Evolutionary conservation across 2,329 filamentous ascomycete genomes (phyloP).

Genomic region (Eutypella sp.): DNA sequence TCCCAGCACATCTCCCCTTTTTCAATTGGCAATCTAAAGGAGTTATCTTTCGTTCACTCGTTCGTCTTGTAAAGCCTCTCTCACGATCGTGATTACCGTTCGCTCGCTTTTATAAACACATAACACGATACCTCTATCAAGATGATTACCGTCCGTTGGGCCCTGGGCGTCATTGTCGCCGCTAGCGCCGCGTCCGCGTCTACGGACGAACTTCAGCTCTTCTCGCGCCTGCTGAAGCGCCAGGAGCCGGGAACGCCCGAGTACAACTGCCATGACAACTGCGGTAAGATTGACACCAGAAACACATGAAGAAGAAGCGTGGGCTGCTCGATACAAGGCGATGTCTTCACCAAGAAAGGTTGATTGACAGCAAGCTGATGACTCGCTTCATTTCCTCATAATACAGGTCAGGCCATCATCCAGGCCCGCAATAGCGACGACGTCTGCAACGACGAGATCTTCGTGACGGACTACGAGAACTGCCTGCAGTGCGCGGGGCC

Average conservation of each 20-base stretch:
- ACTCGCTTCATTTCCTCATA: too few relatives aligned
- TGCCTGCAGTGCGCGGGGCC: conserved; percentile 38
- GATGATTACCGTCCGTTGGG: conserved; percentile 9
- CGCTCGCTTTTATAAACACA: conserved; percentile 6
- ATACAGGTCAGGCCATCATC: conserved; percentile 27
- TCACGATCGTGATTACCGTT: too few relatives aligned
- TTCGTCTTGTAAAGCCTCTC: neutral
- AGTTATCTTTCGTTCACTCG: neutral
- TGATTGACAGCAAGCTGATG: too few relatives aligned
- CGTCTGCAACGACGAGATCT: conserved; percentile 34
- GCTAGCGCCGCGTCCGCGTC: conserved; percentile 10
- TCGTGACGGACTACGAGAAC: conserved; percentile 35
- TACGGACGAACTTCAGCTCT: conserved; percentile 14
- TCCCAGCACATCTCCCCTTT: too few relatives aligned
- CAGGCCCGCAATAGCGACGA: conserved; percentile 26
- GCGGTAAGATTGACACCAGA: too few relatives aligned
- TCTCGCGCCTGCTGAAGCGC: conserved; percentile 24
- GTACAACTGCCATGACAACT: conserved; percentile 46
- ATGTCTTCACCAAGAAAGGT: too few relatives aligned
- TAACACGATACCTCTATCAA: conserved; percentile 1
- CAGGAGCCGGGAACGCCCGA: conserved; percentile 38
- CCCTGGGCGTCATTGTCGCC: conserved; percentile 8
- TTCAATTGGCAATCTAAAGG: too few relatives aligned
- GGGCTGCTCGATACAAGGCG: too few relatives aligned
- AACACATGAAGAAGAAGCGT: too few relatives aligned